A percentile compares a stretch with the other conserved stretches of the same genome.
Evolutionary conservation across 1,284 basidiomycete genomes (phyloP).

Genomic region (Kalmanozyma brasiliensis): DNA sequence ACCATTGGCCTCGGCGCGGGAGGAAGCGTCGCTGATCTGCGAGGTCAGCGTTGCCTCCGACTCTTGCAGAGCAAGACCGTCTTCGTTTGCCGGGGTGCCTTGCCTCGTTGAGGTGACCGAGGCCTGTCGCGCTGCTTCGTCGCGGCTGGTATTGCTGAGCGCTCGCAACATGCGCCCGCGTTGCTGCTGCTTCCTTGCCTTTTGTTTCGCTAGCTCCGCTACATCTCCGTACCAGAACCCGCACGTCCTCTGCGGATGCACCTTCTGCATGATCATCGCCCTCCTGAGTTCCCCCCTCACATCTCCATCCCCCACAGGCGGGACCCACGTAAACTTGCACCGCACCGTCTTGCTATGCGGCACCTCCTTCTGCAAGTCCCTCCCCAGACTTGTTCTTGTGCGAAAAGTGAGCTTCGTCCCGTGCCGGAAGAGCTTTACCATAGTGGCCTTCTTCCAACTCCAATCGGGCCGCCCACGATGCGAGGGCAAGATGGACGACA

Average conservation of each 20-base stretch:
- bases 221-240: conserved; percentile 62
- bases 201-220: conserved; percentile 5
- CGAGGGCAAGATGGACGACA: conserved; percentile 42
- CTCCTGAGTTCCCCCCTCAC: conserved; percentile 57
- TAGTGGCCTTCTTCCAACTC: conserved; percentile 60
- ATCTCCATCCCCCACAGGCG: conserved; percentile 39
- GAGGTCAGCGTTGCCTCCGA: conserved; percentile 11
- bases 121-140: no score
- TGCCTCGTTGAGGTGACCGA: background rate
- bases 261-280: conserved; percentile 51
- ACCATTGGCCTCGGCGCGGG: conserved; percentile 4
- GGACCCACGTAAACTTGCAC: conserved; percentile 59
- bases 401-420: conserved; percentile 59
- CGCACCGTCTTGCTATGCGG: conserved; percentile 57
- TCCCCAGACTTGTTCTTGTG: conserved; percentile 53
- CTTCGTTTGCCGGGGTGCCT: conserved; percentile 10
- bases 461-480: conserved; percentile 50
- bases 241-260: conserved; percentile 40
- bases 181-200: conserved; percentile 1
- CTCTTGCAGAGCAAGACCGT: background rate
- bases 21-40: conserved; percentile 1
- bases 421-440: conserved; percentile 56
- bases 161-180: background rate
- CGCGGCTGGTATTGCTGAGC: background rate
- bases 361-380: conserved; percentile 50